Evolutionary conservation across 768 basidiomycete species (phyloP), one percentile per base, ranked within the genome.

Genomic region (Termitomyces sp.): DNA sequence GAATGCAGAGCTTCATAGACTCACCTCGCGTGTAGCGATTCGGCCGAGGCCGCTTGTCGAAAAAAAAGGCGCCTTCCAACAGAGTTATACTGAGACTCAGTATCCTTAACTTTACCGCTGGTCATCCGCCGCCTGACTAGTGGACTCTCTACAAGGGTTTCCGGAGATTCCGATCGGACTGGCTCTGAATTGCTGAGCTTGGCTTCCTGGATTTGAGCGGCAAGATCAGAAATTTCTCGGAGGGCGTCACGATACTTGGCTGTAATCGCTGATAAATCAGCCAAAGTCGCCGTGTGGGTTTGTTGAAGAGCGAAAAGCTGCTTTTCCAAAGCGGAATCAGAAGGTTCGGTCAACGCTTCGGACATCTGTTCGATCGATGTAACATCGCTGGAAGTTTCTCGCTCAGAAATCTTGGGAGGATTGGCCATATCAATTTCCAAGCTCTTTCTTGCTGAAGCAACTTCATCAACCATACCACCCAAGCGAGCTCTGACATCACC

Each of bases 171-270:
- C n/a, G 67, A 62, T 9, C 64, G 55, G 45, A 60, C 62, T n/a
- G 67, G 55, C 54, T 76, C 76, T 27, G 69, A 70, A 61, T 80
- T 83, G 64, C 77, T 82, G 45, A 94, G 82, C 65, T 88, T 93
- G 8, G 85, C 82, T 68, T 96, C 95, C 66, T 95, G 85, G 33
- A 96, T 86, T 70, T 97, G 93, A n/a, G 86, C 82, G 18, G 89
- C 88, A 40, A 99, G 82, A 65, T 95, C 93, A n/a, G 90, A 89
- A 58, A 99, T 96, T 71, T 96, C 92, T 49, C 84, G 83, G 32
- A 98, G 80, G 18, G 95, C 91, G 59, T 96, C 91, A 32, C 87
- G 86, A 68, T 95, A 98, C 71, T 95, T 95, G 55, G 76, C 72
- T 1, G 88, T 86, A 36, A 97, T 82, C 1, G 84, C 79, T 7